Conservation (phyloP, 495 filamentous ascomycete species). For the Lindgomyces ingoldianus region DNA sequence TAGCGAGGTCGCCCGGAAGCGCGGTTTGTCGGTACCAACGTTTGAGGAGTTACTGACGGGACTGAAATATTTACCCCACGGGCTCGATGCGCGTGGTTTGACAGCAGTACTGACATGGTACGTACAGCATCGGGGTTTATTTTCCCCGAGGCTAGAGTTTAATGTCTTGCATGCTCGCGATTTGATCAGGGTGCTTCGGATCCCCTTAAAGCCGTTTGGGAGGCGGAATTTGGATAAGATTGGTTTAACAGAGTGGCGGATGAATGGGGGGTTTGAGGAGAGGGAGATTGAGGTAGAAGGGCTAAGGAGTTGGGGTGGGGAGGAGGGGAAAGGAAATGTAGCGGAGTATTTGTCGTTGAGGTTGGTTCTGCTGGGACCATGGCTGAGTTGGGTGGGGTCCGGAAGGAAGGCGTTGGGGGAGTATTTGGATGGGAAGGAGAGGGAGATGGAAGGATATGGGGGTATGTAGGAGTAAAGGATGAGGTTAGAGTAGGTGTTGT, state of each 20-base stretch:
- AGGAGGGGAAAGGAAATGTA: not conserved
- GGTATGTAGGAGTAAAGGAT: not conserved
- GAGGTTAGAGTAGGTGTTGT: not conserved
- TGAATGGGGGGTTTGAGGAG: constrained; percentile 4
- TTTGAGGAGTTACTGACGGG: constrained; percentile 8
- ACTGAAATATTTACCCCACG: constrained; percentile 10
- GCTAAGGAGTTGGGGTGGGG: not conserved
- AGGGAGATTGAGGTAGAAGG: not conserved
- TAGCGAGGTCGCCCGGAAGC: not conserved
- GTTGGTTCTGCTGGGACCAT: not conserved
- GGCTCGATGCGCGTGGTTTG: constrained; percentile 9
- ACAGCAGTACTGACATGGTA: constrained; percentile 18
- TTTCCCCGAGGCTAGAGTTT: constrained; percentile 11
- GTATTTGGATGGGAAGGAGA: not conserved
- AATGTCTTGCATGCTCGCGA: constrained; percentile 19
- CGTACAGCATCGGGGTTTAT: not conserved
- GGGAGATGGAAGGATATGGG: not conserved
- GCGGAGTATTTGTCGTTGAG: not conserved
- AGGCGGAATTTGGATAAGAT: constrained; percentile 8
- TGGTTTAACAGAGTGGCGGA: constrained; percentile 3
- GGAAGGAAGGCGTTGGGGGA: not conserved
- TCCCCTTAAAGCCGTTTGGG: constrained; percentile 9
- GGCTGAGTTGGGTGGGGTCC: not conserved
- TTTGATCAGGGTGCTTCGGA: constrained; percentile 4
- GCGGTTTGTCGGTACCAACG: constrained; percentile 4